phyloP scores from a whole-genome alignment of 2,329 filamentous ascomycete species.

The Annulohypoxylon truncatum region DNA sequence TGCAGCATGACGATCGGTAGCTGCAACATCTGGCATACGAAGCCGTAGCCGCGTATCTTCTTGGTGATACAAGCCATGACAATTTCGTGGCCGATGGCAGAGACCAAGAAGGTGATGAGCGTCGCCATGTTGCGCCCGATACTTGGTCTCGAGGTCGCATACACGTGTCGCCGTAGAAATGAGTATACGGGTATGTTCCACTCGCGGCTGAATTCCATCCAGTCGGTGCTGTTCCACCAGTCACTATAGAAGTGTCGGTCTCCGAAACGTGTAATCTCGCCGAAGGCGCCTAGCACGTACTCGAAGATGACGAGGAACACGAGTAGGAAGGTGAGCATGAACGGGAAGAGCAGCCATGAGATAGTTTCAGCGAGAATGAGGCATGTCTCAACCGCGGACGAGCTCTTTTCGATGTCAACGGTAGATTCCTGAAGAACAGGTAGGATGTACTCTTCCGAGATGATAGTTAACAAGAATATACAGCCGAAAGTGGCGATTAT shows the following conservation, averaged over 20 bases:
- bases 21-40: constrained; percentile 95
- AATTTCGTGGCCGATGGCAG: constrained; percentile 89
- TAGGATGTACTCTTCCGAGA: constrained; percentile 94
- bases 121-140: constrained; percentile 84
- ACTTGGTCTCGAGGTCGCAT: constrained; percentile 80
- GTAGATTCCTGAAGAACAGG: constrained; percentile 84
- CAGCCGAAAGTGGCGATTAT: constrained; percentile 92
- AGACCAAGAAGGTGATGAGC: constrained; percentile 90
- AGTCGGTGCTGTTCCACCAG: constrained; percentile 84
- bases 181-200: constrained; percentile 99
- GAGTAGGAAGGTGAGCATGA: constrained; percentile 94
- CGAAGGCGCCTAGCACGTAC: constrained; percentile 93
- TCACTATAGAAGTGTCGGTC: constrained; percentile 92
- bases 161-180: constrained; percentile 94
- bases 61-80: constrained; percentile 99
- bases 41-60: constrained; percentile 94
- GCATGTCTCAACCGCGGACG: constrained; percentile 70
- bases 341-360: constrained; percentile 91
- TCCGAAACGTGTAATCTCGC: constrained; percentile 92
- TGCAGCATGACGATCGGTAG: constrained; percentile 95
- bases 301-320: constrained; percentile 99
- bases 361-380: constrained; percentile 91
- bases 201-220: constrained; percentile 95
- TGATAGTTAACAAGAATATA: constrained; percentile 92
- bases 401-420: constrained; percentile 59